These are phyloP conservation scores for Diddensiella caesifluorescens DNA, from an alignment of 805 yeast genomes.

Conservation along the genomic window DNA sequence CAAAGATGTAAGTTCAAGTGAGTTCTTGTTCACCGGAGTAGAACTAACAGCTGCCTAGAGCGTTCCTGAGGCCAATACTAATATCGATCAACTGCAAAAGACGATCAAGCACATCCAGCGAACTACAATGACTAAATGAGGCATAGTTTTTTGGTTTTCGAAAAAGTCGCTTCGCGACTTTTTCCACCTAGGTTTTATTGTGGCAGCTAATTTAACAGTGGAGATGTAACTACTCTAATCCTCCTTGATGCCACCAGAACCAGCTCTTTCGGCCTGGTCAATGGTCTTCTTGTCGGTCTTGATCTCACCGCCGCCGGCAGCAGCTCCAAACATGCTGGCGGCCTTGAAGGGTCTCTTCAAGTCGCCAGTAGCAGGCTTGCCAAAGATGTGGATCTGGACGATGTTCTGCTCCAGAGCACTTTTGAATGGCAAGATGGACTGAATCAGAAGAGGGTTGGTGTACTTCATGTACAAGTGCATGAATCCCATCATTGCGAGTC, in stretches of 20 bases:
- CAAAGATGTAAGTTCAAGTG: background rate
- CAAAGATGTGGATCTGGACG: constrained; percentile 85
- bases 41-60: background rate
- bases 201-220: background rate
- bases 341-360: constrained; percentile 96
- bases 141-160: background rate
- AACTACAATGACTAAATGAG: background rate
- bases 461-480: constrained; percentile 97
- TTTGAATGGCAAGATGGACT: constrained; percentile 85
- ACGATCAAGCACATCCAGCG: constrained; percentile 3
- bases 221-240: constrained; percentile 42
- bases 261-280: constrained; percentile 78
- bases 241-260: constrained; percentile 76
- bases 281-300: constrained; percentile 85
- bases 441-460: constrained; percentile 95
- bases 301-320: constrained; percentile 41
- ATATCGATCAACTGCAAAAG: constrained; percentile 7
- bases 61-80: constrained; percentile 6
- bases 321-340: constrained; percentile 66
- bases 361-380: constrained; percentile 78
- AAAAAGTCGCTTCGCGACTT: background rate
- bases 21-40: background rate
- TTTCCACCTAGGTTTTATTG: background rate
- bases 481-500: constrained; percentile 94
- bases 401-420: constrained; percentile 83